Evolutionary conservation across 2,329 filamentous ascomycete species (phyloP).

Genomic region (Diaporthe eres): DNA sequence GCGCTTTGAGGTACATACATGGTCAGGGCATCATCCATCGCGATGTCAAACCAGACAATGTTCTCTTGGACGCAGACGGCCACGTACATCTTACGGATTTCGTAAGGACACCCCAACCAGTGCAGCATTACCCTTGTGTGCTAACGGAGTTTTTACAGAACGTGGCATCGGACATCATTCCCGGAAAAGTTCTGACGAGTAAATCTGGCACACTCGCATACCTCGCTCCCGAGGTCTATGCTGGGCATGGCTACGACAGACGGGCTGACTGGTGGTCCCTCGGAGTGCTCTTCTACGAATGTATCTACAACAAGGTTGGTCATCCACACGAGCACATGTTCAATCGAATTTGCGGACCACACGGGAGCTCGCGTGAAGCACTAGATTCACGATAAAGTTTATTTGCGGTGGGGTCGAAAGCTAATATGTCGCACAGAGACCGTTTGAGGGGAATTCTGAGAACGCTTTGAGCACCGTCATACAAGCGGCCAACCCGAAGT

Average conservation of each 20-base stretch:
- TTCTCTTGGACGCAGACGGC: constrained; percentile 87
- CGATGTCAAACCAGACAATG: constrained; percentile 94
- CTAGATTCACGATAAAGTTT: constrained; percentile 31
- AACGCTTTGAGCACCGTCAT: constrained; percentile 85
- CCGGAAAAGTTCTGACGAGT: constrained; percentile 87
- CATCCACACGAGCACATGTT: constrained; percentile 10
- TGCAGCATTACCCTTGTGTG: constrained; percentile 32
- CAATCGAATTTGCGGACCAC: neutral
- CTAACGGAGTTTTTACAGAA: constrained; percentile 74
- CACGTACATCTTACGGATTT: constrained; percentile 99
- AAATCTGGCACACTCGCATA: constrained; percentile 98
- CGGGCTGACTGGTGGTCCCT: constrained; percentile 99
- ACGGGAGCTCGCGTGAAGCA: constrained; percentile 23
- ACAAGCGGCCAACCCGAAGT: constrained; percentile 84
- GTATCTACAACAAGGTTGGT: constrained; percentile 96
- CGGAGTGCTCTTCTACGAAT: constrained; percentile 98
- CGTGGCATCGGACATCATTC: constrained; percentile 92
- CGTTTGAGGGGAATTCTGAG: constrained; percentile 92
- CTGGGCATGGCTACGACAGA: constrained; percentile 87
- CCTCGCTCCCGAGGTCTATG: constrained; percentile 94
- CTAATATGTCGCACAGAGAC: constrained; percentile 72
- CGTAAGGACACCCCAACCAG: constrained; percentile 67
- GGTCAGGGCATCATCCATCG: constrained; percentile 89
- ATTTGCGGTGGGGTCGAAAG: constrained; percentile 24
- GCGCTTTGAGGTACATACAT: constrained; percentile 90